Percentiles rank a stretch among this genome's conserved stretches.
These are phyloP conservation scores for Geosiphon pyriformis DNA, from an alignment of 192 early-diverging fungal species.

Conservation along the genomic window DNA sequence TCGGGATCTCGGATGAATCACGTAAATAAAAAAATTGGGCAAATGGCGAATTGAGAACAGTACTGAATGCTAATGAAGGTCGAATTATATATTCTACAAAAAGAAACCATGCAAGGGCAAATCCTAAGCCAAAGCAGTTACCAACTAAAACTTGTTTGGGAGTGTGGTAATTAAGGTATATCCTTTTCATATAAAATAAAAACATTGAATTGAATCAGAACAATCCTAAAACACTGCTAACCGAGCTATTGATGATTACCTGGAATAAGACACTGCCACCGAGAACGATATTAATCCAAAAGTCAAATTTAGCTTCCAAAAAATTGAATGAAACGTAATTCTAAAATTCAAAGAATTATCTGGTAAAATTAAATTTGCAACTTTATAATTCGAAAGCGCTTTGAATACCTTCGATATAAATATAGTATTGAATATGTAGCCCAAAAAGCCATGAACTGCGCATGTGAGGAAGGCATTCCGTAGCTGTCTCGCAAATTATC, in stretches of 20 bases:
- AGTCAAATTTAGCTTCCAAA: slow-evolving; percentile 38
- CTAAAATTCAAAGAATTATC: too few relatives aligned
- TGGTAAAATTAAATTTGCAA: too few relatives aligned
- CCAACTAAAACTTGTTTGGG: slow-evolving; percentile 67
- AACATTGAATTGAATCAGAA: neutral
- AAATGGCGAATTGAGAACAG: slow-evolving; percentile 34
- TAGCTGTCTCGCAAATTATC: slow-evolving; percentile 67
- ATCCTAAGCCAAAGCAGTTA: slow-evolving; percentile 43
- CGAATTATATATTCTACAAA: slow-evolving; percentile 36
- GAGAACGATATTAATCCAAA: slow-evolving; percentile 26
- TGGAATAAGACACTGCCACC: slow-evolving; percentile 28
- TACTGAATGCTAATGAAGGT: slow-evolving; percentile 34
- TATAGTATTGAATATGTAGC: slow-evolving; percentile 53
- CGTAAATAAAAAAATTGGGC: slow-evolving; percentile 40
- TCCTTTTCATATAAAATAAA: slow-evolving; percentile 28
- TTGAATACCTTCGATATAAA: slow-evolving; percentile 43
- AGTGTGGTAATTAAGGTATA: slow-evolving; percentile 73
- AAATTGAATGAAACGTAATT: slow-evolving; percentile 14
- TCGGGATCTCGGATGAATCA: slow-evolving; percentile 40
- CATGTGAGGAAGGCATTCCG: slow-evolving; percentile 81
- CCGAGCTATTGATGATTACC: slow-evolving; percentile 19
- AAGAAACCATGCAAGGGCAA: slow-evolving; percentile 55
- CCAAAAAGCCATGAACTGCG: slow-evolving; percentile 79
- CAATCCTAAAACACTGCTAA: too few relatives aligned
- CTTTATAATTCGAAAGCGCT: too few relatives aligned